Evolutionary conservation across 345 rosid species (phyloP).

Genomic region (Camelina laxa): DNA sequence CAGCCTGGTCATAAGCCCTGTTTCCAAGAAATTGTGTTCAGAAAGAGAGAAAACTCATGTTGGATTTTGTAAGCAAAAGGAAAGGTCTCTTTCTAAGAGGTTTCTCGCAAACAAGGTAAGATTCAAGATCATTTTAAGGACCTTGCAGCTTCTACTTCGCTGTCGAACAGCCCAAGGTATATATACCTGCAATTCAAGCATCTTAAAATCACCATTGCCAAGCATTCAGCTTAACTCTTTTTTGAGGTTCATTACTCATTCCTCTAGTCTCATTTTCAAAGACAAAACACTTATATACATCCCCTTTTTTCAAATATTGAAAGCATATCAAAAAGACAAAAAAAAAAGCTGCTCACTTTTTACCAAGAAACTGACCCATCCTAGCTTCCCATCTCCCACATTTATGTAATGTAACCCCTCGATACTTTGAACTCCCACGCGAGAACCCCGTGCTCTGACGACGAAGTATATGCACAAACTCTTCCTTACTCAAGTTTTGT

Average conservation of each 20-base stretch:
- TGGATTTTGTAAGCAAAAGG: constrained; percentile 4
- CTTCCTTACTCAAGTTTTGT: constrained; percentile 78
- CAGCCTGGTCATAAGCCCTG: constrained; percentile 99
- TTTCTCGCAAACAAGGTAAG: constrained; percentile 11
- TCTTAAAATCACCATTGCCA: constrained; percentile 58
- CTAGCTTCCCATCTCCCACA: constrained; percentile 99
- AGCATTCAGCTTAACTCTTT: constrained; percentile 49
- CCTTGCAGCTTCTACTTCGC: constrained; percentile 99
- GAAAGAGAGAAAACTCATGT: constrained; percentile 38
- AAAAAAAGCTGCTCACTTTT: constrained; percentile 69
- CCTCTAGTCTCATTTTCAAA: constrained; percentile 30
- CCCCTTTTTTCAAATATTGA: neutral
- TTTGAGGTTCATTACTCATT: constrained; percentile 25
- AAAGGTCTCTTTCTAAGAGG: constrained; percentile 47
- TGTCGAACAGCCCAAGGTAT: constrained; percentile 98
- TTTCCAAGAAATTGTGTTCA: constrained; percentile 58
- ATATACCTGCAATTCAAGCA: constrained; percentile 97
- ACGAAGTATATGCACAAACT: constrained; percentile 91
- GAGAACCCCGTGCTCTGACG: constrained; percentile 97
- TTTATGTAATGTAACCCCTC: constrained; percentile 93
- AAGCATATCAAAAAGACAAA: neutral
- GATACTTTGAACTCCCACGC: constrained; percentile 86
- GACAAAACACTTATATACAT: no score
- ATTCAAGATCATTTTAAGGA: constrained; percentile 65
- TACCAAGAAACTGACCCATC: constrained; percentile 97